phyloP scores from a whole-genome alignment of 441 rosid genomes.

The Erysimum cheiri region DNA sequence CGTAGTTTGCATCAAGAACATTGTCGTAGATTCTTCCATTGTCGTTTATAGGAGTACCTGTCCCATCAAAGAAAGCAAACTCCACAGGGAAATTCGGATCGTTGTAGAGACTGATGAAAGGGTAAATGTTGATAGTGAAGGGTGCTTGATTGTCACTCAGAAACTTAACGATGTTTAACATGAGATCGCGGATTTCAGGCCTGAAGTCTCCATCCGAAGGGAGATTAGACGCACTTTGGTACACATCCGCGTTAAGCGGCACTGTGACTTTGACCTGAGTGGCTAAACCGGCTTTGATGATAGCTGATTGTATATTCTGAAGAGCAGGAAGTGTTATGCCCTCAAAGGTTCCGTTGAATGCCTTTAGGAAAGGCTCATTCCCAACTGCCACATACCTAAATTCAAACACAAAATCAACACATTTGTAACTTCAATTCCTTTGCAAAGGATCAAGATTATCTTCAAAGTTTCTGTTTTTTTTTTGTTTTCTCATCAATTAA shows the following conservation, averaged over 20 bases:
- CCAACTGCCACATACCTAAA: slow-evolving; percentile 71
- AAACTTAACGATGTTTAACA: slow-evolving; percentile 55
- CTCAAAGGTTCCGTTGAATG: slow-evolving; percentile 55
- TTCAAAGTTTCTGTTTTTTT: slow-evolving; percentile 13
- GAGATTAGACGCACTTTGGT: slow-evolving; percentile 45
- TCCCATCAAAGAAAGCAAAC: slow-evolving; percentile 62
- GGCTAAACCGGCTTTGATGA: slow-evolving; percentile 61
- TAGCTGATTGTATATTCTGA: slow-evolving; percentile 60
- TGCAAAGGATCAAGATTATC: not conserved
- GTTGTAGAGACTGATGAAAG: slow-evolving; percentile 62
- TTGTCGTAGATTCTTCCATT: slow-evolving; percentile 54
- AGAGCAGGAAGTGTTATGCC: slow-evolving; percentile 60
- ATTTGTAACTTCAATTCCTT: slow-evolving; percentile 22
- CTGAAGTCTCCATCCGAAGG: slow-evolving; percentile 67
- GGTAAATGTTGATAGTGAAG: slow-evolving; percentile 62
- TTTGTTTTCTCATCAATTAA: slow-evolving; percentile 5
- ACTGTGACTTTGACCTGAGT: slow-evolving; percentile 57
- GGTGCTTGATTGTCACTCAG: slow-evolving; percentile 57
- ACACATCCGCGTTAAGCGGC: slow-evolving; percentile 66
- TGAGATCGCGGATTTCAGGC: slow-evolving; percentile 49
- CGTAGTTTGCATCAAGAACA: slow-evolving; percentile 66
- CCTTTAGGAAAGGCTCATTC: slow-evolving; percentile 58
- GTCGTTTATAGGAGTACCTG: slow-evolving; percentile 47
- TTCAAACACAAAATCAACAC: slow-evolving; percentile 1
- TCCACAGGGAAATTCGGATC: slow-evolving; percentile 58